phyloP scores from a whole-genome alignment of 2,329 filamentous ascomycete species.

The Cordyceps farinosa region DNA sequence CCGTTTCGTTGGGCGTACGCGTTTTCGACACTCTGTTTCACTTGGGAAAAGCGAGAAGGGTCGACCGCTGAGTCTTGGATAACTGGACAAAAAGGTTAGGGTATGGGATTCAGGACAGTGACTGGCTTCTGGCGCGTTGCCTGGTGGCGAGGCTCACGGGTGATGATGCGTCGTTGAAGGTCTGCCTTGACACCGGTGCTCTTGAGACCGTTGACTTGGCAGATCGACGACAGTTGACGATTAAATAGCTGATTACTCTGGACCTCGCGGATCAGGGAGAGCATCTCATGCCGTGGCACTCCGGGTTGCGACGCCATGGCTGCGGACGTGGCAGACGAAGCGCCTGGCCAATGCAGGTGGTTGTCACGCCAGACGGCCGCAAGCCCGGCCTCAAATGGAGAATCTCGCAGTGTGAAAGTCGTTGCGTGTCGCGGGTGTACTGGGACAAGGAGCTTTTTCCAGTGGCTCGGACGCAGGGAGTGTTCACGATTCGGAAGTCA shows the following conservation, averaged over 20 bases:
- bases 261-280: slow-evolving; percentile 42
- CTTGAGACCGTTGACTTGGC: slow-evolving; percentile 68
- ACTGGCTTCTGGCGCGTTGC: not conserved
- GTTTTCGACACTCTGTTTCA: slow-evolving; percentile 41
- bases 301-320: slow-evolving; percentile 27
- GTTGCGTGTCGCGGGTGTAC: not conserved
- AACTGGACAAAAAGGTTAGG: slow-evolving; percentile 29
- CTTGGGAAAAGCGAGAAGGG: slow-evolving; percentile 39
- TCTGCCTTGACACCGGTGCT: slow-evolving; percentile 83
- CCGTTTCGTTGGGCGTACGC: slow-evolving; percentile 29
- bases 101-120: not conserved
- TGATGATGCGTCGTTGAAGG: slow-evolving; percentile 72
- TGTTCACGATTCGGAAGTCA: not conserved
- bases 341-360: slow-evolving; percentile 4
- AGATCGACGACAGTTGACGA: slow-evolving; percentile 70
- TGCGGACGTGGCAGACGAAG: slow-evolving; percentile 10
- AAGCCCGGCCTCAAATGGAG: not conserved
- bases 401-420: not conserved
- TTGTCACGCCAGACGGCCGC: slow-evolving; percentile 4
- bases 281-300: slow-evolving; percentile 41
- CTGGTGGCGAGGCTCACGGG: slow-evolving; percentile 56
- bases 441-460: not conserved
- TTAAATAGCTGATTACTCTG: slow-evolving; percentile 48
- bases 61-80: slow-evolving; percentile 41
- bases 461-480: not conserved